phyloP scores from a whole-genome alignment of 352 stramenopile genomes.

The Phytophthora tubulina region DNA sequence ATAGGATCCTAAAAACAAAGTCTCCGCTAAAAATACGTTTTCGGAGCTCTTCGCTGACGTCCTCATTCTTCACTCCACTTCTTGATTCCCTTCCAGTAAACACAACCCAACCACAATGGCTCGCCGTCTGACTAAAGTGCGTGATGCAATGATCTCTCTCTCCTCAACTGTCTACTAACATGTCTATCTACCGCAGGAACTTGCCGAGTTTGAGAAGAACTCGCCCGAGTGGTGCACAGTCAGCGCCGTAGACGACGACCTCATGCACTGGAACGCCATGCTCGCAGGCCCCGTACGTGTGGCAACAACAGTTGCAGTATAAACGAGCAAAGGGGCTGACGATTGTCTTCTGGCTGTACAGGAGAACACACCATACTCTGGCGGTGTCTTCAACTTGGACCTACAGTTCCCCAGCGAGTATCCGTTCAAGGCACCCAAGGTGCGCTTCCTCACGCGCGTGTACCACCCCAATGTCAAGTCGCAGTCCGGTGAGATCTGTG shows the following conservation, averaged over 20 bases:
- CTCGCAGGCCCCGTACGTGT: constrained; percentile 85
- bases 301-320: not conserved
- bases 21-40: constrained; percentile 8
- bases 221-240: constrained; percentile 92
- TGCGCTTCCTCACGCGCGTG: constrained; percentile 95
- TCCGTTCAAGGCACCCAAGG: constrained; percentile 94
- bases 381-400: constrained; percentile 95
- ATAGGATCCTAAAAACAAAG: constrained; percentile 28
- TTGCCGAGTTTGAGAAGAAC: constrained; percentile 91
- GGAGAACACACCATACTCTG: constrained; percentile 89
- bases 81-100: constrained; percentile 36
- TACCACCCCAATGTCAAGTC: constrained; percentile 98
- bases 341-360: constrained; percentile 32
- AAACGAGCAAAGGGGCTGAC: not conserved
- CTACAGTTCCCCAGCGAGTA: constrained; percentile 97
- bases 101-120: constrained; percentile 55
- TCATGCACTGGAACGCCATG: constrained; percentile 94
- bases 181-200: constrained; percentile 55
- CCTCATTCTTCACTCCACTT: constrained; percentile 32
- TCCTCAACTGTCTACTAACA: too few species aligned
- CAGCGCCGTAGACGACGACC: constrained; percentile 85
- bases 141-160: not conserved
- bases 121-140: constrained; percentile 84
- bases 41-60: constrained; percentile 9
- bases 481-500: constrained; percentile 97